Percentiles rank a stretch among this genome's conserved stretches.
Conservation (phyloP, 1,284 basidiomycete genomes). For the Earliella scabrosa region DNA sequence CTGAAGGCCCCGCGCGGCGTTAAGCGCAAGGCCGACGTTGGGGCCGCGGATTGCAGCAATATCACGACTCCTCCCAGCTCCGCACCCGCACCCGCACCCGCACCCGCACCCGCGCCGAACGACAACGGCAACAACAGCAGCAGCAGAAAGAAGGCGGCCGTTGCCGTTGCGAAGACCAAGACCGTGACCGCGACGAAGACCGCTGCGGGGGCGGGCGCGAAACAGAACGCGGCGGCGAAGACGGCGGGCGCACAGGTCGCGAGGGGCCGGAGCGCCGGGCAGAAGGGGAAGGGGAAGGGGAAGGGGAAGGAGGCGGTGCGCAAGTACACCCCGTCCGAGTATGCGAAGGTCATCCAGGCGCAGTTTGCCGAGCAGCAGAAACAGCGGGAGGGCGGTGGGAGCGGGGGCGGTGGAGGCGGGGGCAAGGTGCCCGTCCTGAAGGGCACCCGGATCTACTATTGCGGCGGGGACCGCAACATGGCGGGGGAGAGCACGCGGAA, state of each 20-base stretch:
- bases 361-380: slow-evolving; percentile 28
- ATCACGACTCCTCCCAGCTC: slow-evolving; percentile 32
- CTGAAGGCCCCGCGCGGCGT: background rate
- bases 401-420: too few relatives aligned
- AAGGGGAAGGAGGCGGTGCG: too few relatives aligned
- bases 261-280: background rate
- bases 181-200: slow-evolving; percentile 11
- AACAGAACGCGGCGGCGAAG: too few relatives aligned
- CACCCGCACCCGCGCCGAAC: background rate
- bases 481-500: slow-evolving; percentile 53
- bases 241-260: too few relatives aligned
- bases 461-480: slow-evolving; percentile 57
- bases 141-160: background rate
- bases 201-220: too few relatives aligned
- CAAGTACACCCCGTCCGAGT: slow-evolving; percentile 39
- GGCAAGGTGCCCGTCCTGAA: slow-evolving; percentile 34
- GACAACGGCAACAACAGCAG: too few relatives aligned
- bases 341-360: slow-evolving; percentile 41
- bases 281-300: slow-evolving; percentile 28
- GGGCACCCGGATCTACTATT: slow-evolving; percentile 60
- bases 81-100: slow-evolving; percentile 23
- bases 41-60: slow-evolving; percentile 20
- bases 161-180: background rate
- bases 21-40: background rate
- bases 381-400: too few relatives aligned